Base-by-base conservation (phyloP, 2,329 filamentous ascomycete species). In the Fonsecaea erecta region DNA sequence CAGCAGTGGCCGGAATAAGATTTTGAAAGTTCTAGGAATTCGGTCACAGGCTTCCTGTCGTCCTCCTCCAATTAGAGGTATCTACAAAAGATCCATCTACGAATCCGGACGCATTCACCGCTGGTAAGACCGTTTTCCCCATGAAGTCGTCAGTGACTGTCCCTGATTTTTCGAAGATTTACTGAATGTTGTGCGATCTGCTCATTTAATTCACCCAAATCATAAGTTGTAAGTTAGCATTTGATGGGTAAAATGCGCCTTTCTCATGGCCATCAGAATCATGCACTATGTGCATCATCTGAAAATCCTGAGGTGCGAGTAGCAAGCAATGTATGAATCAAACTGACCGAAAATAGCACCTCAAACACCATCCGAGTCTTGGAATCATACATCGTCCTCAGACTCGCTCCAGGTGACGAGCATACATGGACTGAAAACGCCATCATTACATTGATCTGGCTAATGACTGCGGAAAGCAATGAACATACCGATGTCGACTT, bases 281-380 rank as follows among this genome's bases (percentile, higher is more conserved):
- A 80, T 93, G 69, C 82, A 89, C 70, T 86, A 92, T 69, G 84
- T 92, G 53, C 85, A 88, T 61, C 87, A 85, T 66, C 78, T 95
- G 1, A 85, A 87, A 63, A 77, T 81, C 24, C 85, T 81, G 71
- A 84, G 78, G 67, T 83, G 37, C 18, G 82, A 9, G 75, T 73
- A 5, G 72, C 84, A 84, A 82, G 0, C 79, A 79, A 58, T 76
- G 76, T 52, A 24, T 16, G 26, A 24, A 12, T 57, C 14, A 46
- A 14, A 18, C 54, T 66, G 43, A 66, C 26, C 26, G 32, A n/a
- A 46, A 14, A n/a, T 54, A 81, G 80, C 66, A 67, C 72, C 28
- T 63, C 72, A 1, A 71, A 76, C 24, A 79, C 82, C 1, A 73
- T 78, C 26, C 75, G 78, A 6, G 78, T 86, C 0, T 77, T 96